phyloP scores from a whole-genome alignment of 1,139 yeast genomes.

The Yarrowia galli region DNA sequence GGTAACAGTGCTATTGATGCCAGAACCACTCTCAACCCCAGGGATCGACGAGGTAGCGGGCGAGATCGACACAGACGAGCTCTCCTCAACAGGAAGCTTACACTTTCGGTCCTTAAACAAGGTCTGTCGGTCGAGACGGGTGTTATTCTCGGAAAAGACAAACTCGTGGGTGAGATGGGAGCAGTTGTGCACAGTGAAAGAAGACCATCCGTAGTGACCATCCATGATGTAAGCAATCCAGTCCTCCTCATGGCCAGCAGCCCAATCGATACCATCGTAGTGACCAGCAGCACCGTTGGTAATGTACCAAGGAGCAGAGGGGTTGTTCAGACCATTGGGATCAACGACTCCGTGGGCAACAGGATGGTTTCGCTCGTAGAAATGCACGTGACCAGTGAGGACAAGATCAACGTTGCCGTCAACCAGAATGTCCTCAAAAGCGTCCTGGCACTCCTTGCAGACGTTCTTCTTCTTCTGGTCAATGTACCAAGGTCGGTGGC shows the following conservation, averaged over 20 bases:
- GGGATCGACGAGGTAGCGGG: conserved; percentile 15
- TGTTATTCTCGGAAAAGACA: conserved; percentile 41
- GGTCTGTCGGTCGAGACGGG: conserved; percentile 42
- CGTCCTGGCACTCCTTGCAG: conserved; percentile 43
- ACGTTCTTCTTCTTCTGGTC: conserved; percentile 40
- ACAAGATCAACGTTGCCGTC: conserved; percentile 45
- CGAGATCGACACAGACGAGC: conserved; percentile 16
- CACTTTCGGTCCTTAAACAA: conserved; percentile 42
- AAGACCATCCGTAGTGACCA: conserved; percentile 43
- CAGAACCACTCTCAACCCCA: conserved; percentile 17
- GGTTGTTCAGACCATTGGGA: conserved; percentile 44
- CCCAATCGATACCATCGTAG: conserved; percentile 42
- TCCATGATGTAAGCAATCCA: conserved; percentile 41
- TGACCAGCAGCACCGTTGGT: conserved; percentile 45
- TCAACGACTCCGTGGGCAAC: conserved; percentile 42
- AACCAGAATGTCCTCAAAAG: conserved; percentile 44
- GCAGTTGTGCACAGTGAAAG: conserved; percentile 43
- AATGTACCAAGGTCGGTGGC: conserved; percentile 49
- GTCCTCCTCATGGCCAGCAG: conserved; percentile 38
- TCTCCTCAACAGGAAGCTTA: conserved; percentile 14
- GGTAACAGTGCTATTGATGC: neutral
- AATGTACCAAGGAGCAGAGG: conserved; percentile 44
- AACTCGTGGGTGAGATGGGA: conserved; percentile 43
- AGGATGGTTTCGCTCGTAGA: conserved; percentile 43
- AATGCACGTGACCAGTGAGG: conserved; percentile 43